phyloP scores from a whole-genome alignment of 2,329 filamentous ascomycete species.

The Pseudopyrenochaeta lycopersici region DNA sequence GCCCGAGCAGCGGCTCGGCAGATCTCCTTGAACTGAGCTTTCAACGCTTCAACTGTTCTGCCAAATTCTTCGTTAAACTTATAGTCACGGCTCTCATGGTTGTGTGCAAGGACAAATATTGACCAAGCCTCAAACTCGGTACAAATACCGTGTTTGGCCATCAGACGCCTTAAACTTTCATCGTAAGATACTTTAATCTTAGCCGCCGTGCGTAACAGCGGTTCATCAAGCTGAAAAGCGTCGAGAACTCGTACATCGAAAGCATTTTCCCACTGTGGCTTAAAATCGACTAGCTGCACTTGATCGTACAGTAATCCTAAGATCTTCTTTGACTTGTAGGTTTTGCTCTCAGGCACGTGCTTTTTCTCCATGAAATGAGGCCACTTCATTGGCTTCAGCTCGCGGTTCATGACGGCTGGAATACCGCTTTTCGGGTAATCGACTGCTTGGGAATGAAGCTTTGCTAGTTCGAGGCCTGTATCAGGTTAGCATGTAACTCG shows the following conservation, averaged over 20 bases:
- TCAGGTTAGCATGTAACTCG: constrained; percentile 52
- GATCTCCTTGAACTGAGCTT: constrained; percentile 71
- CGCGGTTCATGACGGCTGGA: constrained; percentile 71
- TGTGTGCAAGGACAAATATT: constrained; percentile 81
- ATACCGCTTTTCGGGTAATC: constrained; percentile 93
- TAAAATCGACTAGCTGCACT: constrained; percentile 74
- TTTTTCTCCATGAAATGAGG: constrained; percentile 90
- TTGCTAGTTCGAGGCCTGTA: constrained; percentile 76
- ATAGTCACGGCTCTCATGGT: constrained; percentile 77
- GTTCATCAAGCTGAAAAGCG: constrained; percentile 65
- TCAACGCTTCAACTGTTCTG: constrained; percentile 70
- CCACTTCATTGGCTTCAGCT: constrained; percentile 70
- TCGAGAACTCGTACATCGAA: constrained; percentile 81
- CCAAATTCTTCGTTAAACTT: constrained; percentile 87
- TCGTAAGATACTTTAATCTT: constrained; percentile 83
- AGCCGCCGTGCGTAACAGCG: constrained; percentile 66
- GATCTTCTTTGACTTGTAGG: constrained; percentile 74
- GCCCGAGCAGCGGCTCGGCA: constrained; percentile 73
- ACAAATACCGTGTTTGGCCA: constrained; percentile 82
- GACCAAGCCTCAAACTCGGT: constrained; percentile 95
- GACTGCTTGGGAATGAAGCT: constrained; percentile 87
- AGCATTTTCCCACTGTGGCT: constrained; percentile 72
- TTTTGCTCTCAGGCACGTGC: constrained; percentile 53
- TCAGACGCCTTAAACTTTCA: constrained; percentile 75
- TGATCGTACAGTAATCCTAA: constrained; percentile 85